Evolutionary conservation across 2,329 filamentous ascomycete genomes (phyloP).

Genomic region (Podosphaera fusca): DNA sequence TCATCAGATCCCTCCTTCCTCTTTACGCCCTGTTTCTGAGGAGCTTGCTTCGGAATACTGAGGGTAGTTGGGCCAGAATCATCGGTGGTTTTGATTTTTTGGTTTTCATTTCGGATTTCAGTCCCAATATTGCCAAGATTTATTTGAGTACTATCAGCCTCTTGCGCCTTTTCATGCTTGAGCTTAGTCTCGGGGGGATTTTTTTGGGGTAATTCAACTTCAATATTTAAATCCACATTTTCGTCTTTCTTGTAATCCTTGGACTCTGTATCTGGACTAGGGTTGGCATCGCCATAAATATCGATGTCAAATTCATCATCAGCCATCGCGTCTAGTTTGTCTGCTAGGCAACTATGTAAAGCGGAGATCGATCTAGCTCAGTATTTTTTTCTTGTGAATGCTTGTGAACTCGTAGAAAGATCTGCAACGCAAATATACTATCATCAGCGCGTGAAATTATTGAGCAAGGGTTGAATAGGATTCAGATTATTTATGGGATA

Average conservation of each 20-base stretch:
- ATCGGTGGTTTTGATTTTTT: slow-evolving; percentile 21
- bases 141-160: slow-evolving; percentile 21
- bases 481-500: slow-evolving; percentile 16
- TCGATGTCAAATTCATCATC: slow-evolving; percentile 54
- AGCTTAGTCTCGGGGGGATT: slow-evolving; percentile 8
- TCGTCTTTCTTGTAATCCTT: slow-evolving; percentile 17
- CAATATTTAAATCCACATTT: slow-evolving; percentile 18
- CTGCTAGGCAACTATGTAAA: not conserved
- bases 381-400: not conserved
- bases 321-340: slow-evolving; percentile 25
- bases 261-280: slow-evolving; percentile 20
- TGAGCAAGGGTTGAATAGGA: slow-evolving; percentile 2
- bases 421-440: slow-evolving; percentile 13
- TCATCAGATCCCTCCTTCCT: slow-evolving; percentile 36
- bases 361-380: not conserved
- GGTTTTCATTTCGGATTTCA: slow-evolving; percentile 16
- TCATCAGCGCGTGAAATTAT: slow-evolving; percentile 16
- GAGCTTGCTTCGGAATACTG: slow-evolving; percentile 17
- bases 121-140: slow-evolving; percentile 19
- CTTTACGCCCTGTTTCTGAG: slow-evolving; percentile 32
- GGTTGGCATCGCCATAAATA: slow-evolving; percentile 39
- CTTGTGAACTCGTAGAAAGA: slow-evolving; percentile 7
- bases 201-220: slow-evolving; percentile 9
- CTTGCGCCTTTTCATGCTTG: slow-evolving; percentile 17
- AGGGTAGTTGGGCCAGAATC: slow-evolving; percentile 17